Evolutionary conservation across 164 flowering plant genomes (phyloP), one percentile per base, ranked within the genome.

Genomic region (Annona squamosa): DNA sequence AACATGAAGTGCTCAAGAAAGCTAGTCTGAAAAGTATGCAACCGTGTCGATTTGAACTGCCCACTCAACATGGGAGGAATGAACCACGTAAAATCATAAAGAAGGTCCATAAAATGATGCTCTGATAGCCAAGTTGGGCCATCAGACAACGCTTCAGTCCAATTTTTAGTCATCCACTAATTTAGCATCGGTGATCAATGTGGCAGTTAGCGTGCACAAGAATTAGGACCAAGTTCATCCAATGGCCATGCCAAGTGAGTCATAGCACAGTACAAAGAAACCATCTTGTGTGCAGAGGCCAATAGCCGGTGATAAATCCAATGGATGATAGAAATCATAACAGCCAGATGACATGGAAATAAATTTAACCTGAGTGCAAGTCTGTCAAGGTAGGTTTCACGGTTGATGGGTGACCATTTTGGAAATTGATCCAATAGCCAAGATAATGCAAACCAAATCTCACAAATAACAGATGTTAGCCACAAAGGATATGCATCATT

Each of bases 391-490:
- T 81, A 95, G 5, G 99, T 95, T 85, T 95, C 99, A 5, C 99
- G 94, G 63, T 93, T 90, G 79, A 93, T 73, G 3, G 99, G 99
- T 75, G 10, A 89, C 99, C 99, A 95, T 81, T 95, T 95, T 65
- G 99, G 99, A 76, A 95, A 95, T 84, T 95, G 99, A 89, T 95
- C 99, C 67, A 95, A 83, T 73, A 95, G 86, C 99, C 99, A 95
- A 4, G 98, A 95, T 72, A 93, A 76, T 44, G 98, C 98, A 84
- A 95, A 95, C 99, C 99, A 95, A 72, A 93, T 87, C 89, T 95
- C 99, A 82, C 99, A 95, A 63, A 95, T 90, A 75, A 95, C 91
- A 46, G 99, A 95, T 48, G 85, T 86, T 47, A 95, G 77, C 98
- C 99, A 95, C 80, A 95, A 76, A 0, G 94, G 90, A 73, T 93